phyloP scores from a whole-genome alignment of 2,329 filamentous ascomycete species.

The Aspergillus tubingensis region DNA sequence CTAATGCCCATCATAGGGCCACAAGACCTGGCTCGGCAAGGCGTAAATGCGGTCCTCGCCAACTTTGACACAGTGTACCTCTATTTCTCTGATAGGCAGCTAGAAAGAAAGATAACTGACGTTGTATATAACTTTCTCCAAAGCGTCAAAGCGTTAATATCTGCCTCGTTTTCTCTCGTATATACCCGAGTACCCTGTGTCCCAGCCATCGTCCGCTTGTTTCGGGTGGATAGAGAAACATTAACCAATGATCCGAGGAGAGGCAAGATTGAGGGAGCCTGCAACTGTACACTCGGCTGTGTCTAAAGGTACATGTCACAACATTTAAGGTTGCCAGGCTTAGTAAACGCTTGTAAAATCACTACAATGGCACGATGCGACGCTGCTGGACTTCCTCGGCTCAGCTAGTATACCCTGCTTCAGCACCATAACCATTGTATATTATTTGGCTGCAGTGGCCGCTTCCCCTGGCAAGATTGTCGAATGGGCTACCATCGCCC shows the following conservation, averaged over 20 bases:
- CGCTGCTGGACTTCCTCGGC: not conserved
- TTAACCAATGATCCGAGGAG: too few relatives aligned
- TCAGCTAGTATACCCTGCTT: not conserved
- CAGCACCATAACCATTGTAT: not conserved
- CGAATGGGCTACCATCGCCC: not conserved
- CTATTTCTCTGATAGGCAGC: slow-evolving; percentile 33
- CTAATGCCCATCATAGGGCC: slow-evolving; percentile 46
- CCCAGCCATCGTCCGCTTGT: not conserved
- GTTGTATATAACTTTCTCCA: slow-evolving; percentile 42
- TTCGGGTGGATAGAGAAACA: not conserved
- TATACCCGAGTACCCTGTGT: slow-evolving; percentile 2
- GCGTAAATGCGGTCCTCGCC: slow-evolving; percentile 27
- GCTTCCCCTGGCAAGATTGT: not conserved
- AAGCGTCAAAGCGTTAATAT: slow-evolving; percentile 34
- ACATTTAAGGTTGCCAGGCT: not conserved
- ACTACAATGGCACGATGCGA: not conserved
- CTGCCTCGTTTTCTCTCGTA: slow-evolving; percentile 21
- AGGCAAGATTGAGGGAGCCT: too few relatives aligned
- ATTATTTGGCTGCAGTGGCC: not conserved
- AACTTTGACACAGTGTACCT: slow-evolving; percentile 33
- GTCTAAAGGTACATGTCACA: too few relatives aligned
- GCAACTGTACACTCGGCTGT: too few relatives aligned
- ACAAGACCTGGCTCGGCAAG: slow-evolving; percentile 63
- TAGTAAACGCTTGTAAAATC: not conserved
- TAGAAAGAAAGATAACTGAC: slow-evolving; percentile 31